A percentile compares a stretch with the other conserved stretches of the same genome.
phyloP scores from a whole-genome alignment of 2,329 filamentous ascomycete genomes.

The Phialophora verrucosa region DNA sequence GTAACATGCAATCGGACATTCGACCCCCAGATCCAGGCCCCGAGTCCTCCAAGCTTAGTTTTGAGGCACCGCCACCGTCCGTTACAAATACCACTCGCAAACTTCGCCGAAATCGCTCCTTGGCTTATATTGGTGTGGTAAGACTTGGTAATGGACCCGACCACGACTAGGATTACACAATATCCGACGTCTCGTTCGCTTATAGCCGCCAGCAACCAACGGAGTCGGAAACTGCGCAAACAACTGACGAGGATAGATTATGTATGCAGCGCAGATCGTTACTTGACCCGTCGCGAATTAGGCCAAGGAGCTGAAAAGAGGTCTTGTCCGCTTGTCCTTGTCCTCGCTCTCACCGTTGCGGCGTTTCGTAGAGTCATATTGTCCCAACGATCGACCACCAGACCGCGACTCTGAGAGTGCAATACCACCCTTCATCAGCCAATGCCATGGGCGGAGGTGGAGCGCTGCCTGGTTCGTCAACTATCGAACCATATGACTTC shows the following conservation, averaged over 20 bases:
- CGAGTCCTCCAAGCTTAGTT: background rate
- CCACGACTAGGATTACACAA: background rate
- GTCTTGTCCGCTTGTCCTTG: background rate
- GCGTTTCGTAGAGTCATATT: constrained; percentile 20
- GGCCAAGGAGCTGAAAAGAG: constrained; percentile 25
- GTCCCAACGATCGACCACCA: constrained; percentile 11
- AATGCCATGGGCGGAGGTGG: constrained; percentile 4
- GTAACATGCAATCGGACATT: background rate
- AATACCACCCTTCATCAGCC: constrained; percentile 12
- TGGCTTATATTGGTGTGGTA: constrained; percentile 3
- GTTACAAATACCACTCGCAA: constrained; percentile 7
- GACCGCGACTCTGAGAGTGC: background rate
- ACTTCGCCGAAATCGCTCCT: constrained; percentile 6
- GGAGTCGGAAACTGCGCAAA: background rate
- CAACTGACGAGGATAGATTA: constrained; percentile 1
- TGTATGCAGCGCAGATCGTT: constrained; percentile 18
- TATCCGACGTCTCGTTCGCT: background rate
- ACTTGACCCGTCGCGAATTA: constrained; percentile 13
- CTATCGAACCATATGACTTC: background rate
- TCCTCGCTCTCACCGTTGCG: constrained; percentile 10
- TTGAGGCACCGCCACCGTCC: background rate
- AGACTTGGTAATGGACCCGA: background rate
- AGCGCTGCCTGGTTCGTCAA: background rate
- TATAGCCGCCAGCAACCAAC: background rate
- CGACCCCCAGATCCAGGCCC: background rate